A percentile compares a stretch with the other conserved stretches of the same genome.
Evolutionary conservation across 441 rosid genomes (phyloP).

Genomic region (Oxalis stricta): DNA sequence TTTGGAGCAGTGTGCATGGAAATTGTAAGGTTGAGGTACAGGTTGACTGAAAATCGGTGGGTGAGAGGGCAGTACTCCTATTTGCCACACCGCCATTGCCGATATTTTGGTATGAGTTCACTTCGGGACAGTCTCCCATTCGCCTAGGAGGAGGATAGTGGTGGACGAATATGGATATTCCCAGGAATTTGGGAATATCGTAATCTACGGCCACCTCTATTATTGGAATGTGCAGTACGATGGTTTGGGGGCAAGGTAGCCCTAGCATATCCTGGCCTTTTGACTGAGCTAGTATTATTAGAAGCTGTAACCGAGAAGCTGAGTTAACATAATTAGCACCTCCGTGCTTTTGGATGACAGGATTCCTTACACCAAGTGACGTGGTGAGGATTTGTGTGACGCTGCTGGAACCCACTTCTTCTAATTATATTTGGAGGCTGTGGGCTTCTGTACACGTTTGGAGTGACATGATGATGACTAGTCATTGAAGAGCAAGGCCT

Average conservation of each 20-base stretch:
- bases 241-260: slow-evolving; percentile 7
- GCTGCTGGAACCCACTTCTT: slow-evolving; percentile 14
- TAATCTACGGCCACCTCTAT: slow-evolving; percentile 12
- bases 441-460: slow-evolving; percentile 14
- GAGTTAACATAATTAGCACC: slow-evolving; percentile 8
- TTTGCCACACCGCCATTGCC: slow-evolving; percentile 2
- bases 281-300: slow-evolving; percentile 14
- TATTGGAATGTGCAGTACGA: slow-evolving; percentile 14
- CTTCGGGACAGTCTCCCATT: slow-evolving; percentile 9
- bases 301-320: slow-evolving; percentile 16
- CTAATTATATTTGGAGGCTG: slow-evolving; percentile 2
- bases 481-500: slow-evolving; percentile 31
- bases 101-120: slow-evolving; percentile 6
- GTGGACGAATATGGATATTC: too few relatives aligned
- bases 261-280: slow-evolving; percentile 13
- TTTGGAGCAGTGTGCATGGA: slow-evolving; percentile 9
- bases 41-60: slow-evolving; percentile 13
- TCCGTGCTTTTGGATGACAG: slow-evolving; percentile 18
- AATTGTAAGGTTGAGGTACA: slow-evolving; percentile 15
- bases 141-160: slow-evolving; percentile 8
- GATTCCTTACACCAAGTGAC: slow-evolving; percentile 15
- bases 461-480: slow-evolving; percentile 9
- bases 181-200: slow-evolving; percentile 8
- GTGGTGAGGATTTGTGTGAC: slow-evolving; percentile 10
- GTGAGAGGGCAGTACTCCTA: slow-evolving; percentile 13